Percentiles rank a stretch among this genome's conserved stretches.
phyloP scores from a whole-genome alignment of 1,139 yeast genomes.

The Pichia sp. region DNA sequence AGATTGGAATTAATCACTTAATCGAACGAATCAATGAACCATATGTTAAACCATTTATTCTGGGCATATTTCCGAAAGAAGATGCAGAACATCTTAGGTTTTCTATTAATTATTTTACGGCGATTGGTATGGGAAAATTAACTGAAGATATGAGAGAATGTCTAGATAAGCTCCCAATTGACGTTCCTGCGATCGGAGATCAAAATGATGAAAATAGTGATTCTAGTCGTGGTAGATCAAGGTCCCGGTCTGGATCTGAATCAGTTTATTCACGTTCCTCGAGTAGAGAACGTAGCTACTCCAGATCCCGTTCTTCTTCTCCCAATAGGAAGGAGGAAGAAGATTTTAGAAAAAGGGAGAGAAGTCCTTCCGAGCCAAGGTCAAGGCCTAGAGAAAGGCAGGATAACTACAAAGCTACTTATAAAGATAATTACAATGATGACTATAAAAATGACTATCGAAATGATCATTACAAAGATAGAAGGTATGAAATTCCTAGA shows the following conservation, averaged over 20 bases:
- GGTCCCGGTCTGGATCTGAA: conserved; percentile 15
- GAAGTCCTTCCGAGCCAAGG: too few species aligned
- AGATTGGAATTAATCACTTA: conserved; percentile 55
- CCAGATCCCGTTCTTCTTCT: conserved; percentile 10
- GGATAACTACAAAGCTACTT: background rate
- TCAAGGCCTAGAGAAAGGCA: background rate
- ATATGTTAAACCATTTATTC: conserved; percentile 41
- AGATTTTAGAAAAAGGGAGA: too few species aligned
- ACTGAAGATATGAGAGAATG: conserved; percentile 76
- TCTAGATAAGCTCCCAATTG: conserved; percentile 36
- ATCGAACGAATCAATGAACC: conserved; percentile 45
- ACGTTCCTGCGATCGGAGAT: conserved; percentile 20
- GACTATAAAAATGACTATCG: background rate
- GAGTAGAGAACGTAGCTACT: too few species aligned
- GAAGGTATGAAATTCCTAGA: too few species aligned
- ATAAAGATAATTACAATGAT: background rate
- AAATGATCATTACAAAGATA: too few species aligned
- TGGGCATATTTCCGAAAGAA: conserved; percentile 44
- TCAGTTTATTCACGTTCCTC: too few species aligned
- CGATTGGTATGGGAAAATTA: conserved; percentile 78
- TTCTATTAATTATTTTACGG: conserved; percentile 87
- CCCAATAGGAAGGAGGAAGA: background rate
- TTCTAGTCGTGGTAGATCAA: conserved; percentile 20
- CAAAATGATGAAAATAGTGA: conserved; percentile 12
- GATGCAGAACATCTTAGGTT: conserved; percentile 60